Conservation (phyloP, 2,329 filamentous ascomycete genomes). For the Pseudogymnoascus sp. region DNA sequence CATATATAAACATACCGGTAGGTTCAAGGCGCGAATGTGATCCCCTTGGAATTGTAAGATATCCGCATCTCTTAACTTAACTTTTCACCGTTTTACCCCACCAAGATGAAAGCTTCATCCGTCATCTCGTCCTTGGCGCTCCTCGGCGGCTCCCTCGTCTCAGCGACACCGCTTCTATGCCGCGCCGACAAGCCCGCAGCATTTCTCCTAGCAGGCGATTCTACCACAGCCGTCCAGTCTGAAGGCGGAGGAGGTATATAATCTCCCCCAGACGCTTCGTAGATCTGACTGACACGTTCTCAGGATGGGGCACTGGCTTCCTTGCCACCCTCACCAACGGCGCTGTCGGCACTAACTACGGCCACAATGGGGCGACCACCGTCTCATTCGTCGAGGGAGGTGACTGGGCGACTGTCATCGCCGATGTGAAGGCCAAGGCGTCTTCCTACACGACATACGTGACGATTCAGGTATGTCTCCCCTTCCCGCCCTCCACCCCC, state of each 20-base stretch:
- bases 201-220: constrained; percentile 36
- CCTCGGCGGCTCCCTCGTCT: background rate
- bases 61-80: background rate
- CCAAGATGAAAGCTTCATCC: constrained; percentile 6
- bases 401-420: constrained; percentile 37
- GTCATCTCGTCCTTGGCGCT: constrained; percentile 6
- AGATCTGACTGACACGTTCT: constrained; percentile 13
- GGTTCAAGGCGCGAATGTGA: background rate
- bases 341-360: constrained; percentile 39
- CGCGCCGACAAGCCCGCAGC: constrained; percentile 25
- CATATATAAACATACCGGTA: background rate
- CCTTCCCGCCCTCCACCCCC: too few species aligned
- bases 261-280: background rate
- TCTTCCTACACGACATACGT: constrained; percentile 35
- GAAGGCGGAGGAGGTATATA: constrained; percentile 14
- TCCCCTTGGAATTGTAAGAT: background rate
- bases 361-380: constrained; percentile 39
- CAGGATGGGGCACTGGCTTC: constrained; percentile 43
- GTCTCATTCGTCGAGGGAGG: constrained; percentile 38
- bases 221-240: constrained; percentile 29
- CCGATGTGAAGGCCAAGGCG: constrained; percentile 30
- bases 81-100: background rate
- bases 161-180: background rate
- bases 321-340: constrained; percentile 36
- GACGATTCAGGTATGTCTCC: constrained; percentile 36